phyloP scores from a whole-genome alignment of 1,284 basidiomycete genomes.

The Vanrija humicola region DNA sequence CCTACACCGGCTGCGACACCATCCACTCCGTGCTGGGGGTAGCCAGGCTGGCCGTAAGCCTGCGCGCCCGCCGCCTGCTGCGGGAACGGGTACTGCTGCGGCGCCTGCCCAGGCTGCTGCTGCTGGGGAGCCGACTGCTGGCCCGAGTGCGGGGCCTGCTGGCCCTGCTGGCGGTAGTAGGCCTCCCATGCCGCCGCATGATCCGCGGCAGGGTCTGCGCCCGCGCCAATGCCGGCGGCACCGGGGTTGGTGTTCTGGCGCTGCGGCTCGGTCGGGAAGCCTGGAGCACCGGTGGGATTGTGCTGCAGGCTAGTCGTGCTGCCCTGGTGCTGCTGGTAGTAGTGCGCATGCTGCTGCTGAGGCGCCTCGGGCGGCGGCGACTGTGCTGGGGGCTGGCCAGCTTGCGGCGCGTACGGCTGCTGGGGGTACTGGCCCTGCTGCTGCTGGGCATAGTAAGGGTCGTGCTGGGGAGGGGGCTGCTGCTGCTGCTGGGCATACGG shows the following conservation, averaged over 20 bases:
- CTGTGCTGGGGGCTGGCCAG: constrained; percentile 7
- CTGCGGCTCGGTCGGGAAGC: constrained; percentile 18
- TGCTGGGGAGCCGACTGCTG: constrained; percentile 10
- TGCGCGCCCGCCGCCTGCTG: constrained; percentile 7
- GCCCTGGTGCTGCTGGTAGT: constrained; percentile 14
- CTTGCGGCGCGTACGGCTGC: constrained; percentile 3
- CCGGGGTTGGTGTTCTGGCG: constrained; percentile 34
- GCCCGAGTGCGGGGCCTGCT: constrained; percentile 9
- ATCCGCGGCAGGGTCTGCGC: constrained; percentile 29
- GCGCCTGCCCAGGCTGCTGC: constrained; percentile 13
- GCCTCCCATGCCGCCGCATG: constrained; percentile 47
- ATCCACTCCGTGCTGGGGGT: constrained; percentile 18
- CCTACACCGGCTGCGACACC: constrained; percentile 27
- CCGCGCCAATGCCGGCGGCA: constrained; percentile 34
- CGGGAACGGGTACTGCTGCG: constrained; percentile 13
- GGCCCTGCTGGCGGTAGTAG: constrained; percentile 39
- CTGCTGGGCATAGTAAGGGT: constrained; percentile 5
- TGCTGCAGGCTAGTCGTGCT: constrained; percentile 7
- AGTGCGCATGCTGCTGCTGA: constrained; percentile 11
- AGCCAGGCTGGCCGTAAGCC: neutral
- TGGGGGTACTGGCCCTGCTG: constrained; percentile 1
- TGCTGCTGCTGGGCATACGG: constrained; percentile 17
- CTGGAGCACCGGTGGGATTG: constrained; percentile 19
- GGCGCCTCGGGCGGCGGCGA: constrained; percentile 1
- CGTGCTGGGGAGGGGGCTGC: constrained; percentile 10